These are phyloP conservation scores for Hypoxylon crocopeplum DNA, from an alignment of 495 filamentous ascomycete genomes.

Conservation along the genomic window DNA sequence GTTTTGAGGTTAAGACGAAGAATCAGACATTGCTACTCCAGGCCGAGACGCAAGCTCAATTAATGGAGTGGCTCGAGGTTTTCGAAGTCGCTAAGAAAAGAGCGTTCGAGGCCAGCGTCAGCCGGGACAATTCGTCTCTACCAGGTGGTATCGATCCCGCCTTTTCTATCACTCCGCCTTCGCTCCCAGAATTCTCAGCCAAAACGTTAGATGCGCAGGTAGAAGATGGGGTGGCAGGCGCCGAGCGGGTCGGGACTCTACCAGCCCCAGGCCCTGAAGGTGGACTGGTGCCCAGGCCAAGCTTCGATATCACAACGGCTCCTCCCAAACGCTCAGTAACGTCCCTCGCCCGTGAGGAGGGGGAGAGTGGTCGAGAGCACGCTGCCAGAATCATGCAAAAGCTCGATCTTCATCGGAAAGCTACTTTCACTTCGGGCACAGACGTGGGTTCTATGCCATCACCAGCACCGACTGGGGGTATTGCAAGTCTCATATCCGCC, in stretches of 20 bases:
- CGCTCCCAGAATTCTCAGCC: slow-evolving; percentile 86
- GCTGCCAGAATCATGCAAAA: slow-evolving; percentile 90
- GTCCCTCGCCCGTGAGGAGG: slow-evolving; percentile 59
- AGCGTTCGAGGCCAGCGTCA: slow-evolving; percentile 77
- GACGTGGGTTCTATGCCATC: slow-evolving; percentile 48
- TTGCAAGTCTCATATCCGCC: slow-evolving; percentile 85
- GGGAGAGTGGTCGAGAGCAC: slow-evolving; percentile 74
- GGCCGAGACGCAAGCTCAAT: slow-evolving; percentile 87
- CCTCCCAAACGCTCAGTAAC: slow-evolving; percentile 56
- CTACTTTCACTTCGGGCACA: slow-evolving; percentile 57
- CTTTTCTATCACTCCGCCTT: slow-evolving; percentile 88
- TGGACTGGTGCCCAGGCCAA: slow-evolving; percentile 62
- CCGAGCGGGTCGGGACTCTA: slow-evolving; percentile 58
- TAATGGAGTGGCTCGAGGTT: slow-evolving; percentile 89
- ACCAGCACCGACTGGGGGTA: slow-evolving; percentile 64
- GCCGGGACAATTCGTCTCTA: slow-evolving; percentile 61
- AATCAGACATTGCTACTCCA: slow-evolving; percentile 88
- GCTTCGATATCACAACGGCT: slow-evolving; percentile 69
- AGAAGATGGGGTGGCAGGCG: slow-evolving; percentile 47
- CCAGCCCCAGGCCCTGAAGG: slow-evolving; percentile 70
- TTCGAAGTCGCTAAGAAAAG: slow-evolving; percentile 94
- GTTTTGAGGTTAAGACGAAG: slow-evolving; percentile 99
- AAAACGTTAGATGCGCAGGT: slow-evolving; percentile 72
- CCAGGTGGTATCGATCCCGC: slow-evolving; percentile 76
- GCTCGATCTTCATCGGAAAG: slow-evolving; percentile 86